Conservation (phyloP, 495 filamentous ascomycete species). For the Penicilliopsis zonata region DNA sequence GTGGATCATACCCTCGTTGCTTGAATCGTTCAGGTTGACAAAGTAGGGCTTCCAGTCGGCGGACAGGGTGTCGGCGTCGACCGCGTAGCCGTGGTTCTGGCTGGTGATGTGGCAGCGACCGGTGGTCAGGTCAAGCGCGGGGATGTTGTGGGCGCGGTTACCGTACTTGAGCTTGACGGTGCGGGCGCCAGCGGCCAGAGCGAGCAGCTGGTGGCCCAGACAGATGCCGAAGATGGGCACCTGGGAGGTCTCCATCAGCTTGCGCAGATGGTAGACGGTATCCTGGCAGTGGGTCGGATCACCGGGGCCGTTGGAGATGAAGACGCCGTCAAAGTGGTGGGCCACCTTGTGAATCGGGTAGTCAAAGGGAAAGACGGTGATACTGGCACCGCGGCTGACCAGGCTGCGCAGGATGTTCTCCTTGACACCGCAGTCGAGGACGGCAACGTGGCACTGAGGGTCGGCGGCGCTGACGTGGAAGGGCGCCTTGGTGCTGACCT, state of each 20-base stretch:
- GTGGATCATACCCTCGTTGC: conserved; percentile 93
- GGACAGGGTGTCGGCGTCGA: conserved; percentile 73
- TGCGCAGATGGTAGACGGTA: conserved; percentile 79
- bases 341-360: conserved; percentile 97
- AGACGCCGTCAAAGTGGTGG: conserved; percentile 94
- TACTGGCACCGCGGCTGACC: conserved; percentile 73
- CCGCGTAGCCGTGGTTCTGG: conserved; percentile 98
- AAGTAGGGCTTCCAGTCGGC: conserved; percentile 94
- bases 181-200: conserved; percentile 66
- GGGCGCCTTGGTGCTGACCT: conserved; percentile 92
- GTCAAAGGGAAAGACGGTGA: conserved; percentile 90
- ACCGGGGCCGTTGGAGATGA: conserved; percentile 94
- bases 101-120: conserved; percentile 96
- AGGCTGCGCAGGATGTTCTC: conserved; percentile 96
- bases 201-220: conserved; percentile 75
- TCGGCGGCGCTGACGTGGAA: conserved; percentile 78
- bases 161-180: conserved; percentile 96
- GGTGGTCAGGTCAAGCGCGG: conserved; percentile 83
- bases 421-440: conserved; percentile 98
- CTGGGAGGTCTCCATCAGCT: conserved; percentile 80
- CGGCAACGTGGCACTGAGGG: conserved; percentile 79
- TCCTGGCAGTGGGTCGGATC: conserved; percentile 93
- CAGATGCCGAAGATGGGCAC: conserved; percentile 96
- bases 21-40: conserved; percentile 89
- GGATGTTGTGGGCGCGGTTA: conserved; percentile 97